phyloP scores from a whole-genome alignment of 208 protist species.

The Trichomonas vaginalis region DNA sequence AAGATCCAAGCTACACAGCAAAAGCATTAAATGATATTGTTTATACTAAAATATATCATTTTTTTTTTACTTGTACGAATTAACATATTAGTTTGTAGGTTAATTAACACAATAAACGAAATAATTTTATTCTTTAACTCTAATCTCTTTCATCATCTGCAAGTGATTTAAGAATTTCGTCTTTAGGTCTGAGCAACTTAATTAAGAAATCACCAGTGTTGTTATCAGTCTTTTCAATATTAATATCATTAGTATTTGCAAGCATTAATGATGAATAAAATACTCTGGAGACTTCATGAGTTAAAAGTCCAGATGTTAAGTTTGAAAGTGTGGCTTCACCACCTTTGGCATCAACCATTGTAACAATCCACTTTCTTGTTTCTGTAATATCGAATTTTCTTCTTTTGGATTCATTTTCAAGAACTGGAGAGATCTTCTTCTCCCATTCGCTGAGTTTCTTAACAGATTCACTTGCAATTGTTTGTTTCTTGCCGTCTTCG shows the following conservation, averaged over 20 bases:
- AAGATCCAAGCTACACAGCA: not conserved
- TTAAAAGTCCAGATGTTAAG: not conserved
- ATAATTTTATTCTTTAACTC: not conserved
- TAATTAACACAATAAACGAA: too few relatives aligned
- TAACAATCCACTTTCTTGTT: not conserved
- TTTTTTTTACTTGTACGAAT: too few relatives aligned
- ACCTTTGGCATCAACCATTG: not conserved
- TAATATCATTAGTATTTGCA: not conserved
- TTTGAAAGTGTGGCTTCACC: not conserved
- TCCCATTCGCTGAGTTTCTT: not conserved
- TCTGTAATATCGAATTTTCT: not conserved
- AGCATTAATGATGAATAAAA: not conserved
- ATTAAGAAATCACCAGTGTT: not conserved
- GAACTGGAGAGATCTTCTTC: not conserved
- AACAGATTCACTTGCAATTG: not conserved
- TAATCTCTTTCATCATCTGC: not conserved
- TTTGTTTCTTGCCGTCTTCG: not conserved
- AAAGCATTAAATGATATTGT: not conserved
- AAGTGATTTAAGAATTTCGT: not conserved
- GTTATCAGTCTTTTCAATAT: not conserved
- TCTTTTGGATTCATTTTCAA: not conserved
- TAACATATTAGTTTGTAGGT: too few relatives aligned
- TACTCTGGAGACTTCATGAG: not conserved
- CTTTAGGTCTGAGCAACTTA: not conserved
- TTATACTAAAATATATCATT: too few relatives aligned